A percentile compares a stretch with the other conserved stretches of the same genome.
These are phyloP conservation scores for Chytridiales sp. DNA, from an alignment of 371 early-diverging fungal species.

Conservation along the genomic window DNA sequence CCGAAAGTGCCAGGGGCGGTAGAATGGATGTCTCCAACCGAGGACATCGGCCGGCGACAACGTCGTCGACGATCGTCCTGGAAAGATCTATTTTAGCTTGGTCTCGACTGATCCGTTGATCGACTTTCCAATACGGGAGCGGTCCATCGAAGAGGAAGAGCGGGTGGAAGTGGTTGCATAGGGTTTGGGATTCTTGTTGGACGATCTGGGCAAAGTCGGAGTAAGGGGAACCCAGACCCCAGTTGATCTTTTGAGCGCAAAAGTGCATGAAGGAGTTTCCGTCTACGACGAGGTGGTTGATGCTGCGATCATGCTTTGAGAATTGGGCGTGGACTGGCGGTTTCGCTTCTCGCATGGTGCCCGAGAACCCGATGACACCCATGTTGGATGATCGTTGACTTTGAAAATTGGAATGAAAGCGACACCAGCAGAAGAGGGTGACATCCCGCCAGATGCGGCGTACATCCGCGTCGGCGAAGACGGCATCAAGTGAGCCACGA, in stretches of 20 bases:
- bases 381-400: too few species aligned
- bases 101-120: constrained; percentile 1
- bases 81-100: too few species aligned
- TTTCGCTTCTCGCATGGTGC: not conserved
- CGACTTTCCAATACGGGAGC: constrained; percentile 3
- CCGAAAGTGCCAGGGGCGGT: constrained; percentile 1
- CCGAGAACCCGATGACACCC: not conserved
- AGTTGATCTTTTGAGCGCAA: not conserved
- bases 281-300: not conserved
- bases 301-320: too few species aligned
- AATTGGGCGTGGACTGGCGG: not conserved
- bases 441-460: too few species aligned
- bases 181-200: not conserved
- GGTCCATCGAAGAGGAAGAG: constrained; percentile 8
- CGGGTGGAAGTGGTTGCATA: not conserved
- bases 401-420: too few species aligned
- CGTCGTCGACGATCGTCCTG: too few species aligned
- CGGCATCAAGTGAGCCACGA: too few species aligned
- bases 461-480: too few species aligned
- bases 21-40: not conserved
- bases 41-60: not conserved
- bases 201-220: not conserved
- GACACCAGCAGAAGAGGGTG: too few species aligned
- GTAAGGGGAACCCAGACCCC: not conserved
- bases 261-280: not conserved